These are phyloP conservation scores for Mortierella sp. DNA, from an alignment of 371 early-diverging fungal species.

Conservation along the genomic window DNA sequence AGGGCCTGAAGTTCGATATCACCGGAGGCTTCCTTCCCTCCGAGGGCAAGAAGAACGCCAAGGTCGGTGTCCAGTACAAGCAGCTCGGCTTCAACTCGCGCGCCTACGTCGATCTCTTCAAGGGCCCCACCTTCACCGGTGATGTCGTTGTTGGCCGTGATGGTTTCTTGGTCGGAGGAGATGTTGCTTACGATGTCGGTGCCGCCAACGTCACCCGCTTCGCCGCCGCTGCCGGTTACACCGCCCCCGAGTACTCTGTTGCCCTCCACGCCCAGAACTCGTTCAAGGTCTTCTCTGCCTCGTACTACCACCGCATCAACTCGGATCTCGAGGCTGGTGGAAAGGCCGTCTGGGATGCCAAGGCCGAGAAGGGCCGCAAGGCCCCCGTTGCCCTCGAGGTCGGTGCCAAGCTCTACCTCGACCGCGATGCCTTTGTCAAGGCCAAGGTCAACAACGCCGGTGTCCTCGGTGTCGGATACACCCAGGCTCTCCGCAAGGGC, in stretches of 20 bases:
- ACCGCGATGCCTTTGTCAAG: slow-evolving; percentile 92
- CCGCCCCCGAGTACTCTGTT: slow-evolving; percentile 88
- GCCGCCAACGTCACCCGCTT: slow-evolving; percentile 89
- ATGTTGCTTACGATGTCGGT: slow-evolving; percentile 92
- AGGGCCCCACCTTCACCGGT: slow-evolving; percentile 83
- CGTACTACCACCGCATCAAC: slow-evolving; percentile 96
- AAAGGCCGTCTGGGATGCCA: slow-evolving; percentile 92
- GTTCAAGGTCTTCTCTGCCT: slow-evolving; percentile 84
- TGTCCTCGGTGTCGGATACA: slow-evolving; percentile 93
- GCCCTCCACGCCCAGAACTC: slow-evolving; percentile 82
- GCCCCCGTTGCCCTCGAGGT: slow-evolving; percentile 89
- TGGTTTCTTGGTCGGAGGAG: slow-evolving; percentile 92
- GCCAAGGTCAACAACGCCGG: slow-evolving; percentile 97
- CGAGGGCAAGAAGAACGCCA: slow-evolving; percentile 75
- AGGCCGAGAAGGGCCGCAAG: slow-evolving; percentile 60
- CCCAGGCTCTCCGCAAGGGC: slow-evolving; percentile 94
- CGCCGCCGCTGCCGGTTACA: slow-evolving; percentile 89
- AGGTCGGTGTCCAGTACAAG: slow-evolving; percentile 86
- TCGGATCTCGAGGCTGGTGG: slow-evolving; percentile 93
- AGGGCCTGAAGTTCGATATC: slow-evolving; percentile 85
- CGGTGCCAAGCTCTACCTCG: slow-evolving; percentile 94
- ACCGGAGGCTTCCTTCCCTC: slow-evolving; percentile 63
- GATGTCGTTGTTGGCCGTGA: slow-evolving; percentile 86
- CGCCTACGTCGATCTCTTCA: slow-evolving; percentile 81
- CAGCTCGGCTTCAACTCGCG: slow-evolving; percentile 84